Evolutionary conservation across 768 basidiomycete genomes (phyloP), one percentile per base, ranked within the genome.

Genomic region (Russula dissimulans): DNA sequence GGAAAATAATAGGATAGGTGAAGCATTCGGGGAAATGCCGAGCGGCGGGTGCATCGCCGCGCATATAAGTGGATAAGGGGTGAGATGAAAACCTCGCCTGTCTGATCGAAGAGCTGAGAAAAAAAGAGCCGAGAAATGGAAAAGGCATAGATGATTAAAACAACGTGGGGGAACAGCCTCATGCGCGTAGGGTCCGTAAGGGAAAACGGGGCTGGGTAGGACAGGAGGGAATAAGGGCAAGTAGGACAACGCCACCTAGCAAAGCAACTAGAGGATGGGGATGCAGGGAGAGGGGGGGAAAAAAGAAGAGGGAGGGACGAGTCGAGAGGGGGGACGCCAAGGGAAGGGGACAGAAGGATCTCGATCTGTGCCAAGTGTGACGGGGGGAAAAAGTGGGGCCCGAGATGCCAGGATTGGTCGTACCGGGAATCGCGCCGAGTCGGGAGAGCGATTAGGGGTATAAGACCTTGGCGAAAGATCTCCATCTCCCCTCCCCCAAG

Each of bases 61-160:
- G 59, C 60, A 64, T 61, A 64, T 62, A 62, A 61, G 60, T 63
- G 63, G 56, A 62, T 62, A 60, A 63, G 61, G 61, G 62, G 61
- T 52, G 42, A 60, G 45, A 64, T 65, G 62, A 65, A 65, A 64
- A 52, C 51, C 57, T 59, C 58, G 62, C 61, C 46, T 54, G 60
- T 45, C 52, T 60, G 65, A 65, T 65, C 62, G 62, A 64, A 57
- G 47, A 45, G 50, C 29, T 61, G 61, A 59, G 57, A 62, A 60
- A 60, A 59, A 65, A 64, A 57, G 65, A 48, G 53, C 54, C 57
- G 63, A 62, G 56, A 63, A 62, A 55, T 56, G 59, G 61, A 64
- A 65, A 65, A 65, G 59, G 65, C 9, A 64, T 63, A 50, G 61
- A 56, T 62, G 48, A 64, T 64, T 64, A 65, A 65, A 65, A 57